Base-by-base conservation (phyloP, 768 basidiomycete species). In the Cystobasidiopsis lactophilus region DNA sequence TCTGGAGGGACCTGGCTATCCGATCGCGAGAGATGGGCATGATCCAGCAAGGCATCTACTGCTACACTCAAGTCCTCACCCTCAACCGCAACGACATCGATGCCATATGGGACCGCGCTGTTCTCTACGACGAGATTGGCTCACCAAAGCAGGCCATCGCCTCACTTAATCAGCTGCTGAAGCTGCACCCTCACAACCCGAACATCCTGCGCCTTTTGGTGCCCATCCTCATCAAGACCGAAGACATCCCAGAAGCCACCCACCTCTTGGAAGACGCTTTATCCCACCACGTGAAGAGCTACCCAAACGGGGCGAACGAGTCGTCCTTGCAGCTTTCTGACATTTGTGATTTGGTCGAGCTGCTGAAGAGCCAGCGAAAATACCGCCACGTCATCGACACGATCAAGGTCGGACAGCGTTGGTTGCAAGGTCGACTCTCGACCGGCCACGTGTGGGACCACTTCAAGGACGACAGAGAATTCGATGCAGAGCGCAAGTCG, bases 381-480 rank as follows among this genome's bases (percentile, higher is more conserved):
- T 72, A 80, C 60, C 77, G 77, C 33, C 70, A 73, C 39, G 82
- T 81, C 0, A 69, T 85, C 16, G 70, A 74, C 13, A 73, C 76
- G 1, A 77, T 91, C 48, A 73, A 80, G 44, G 71, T 70, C 49
- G 89, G 88, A 1, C 79, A 75, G 48, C 69, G 91, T 51, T 96
- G 91, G 91, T 66, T 95, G n/a, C 85, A 95, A 64, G 84, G 85
- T 0, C 70, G 91, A 30, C 69, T 67, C n/a, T 57, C 61, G 30
- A 69, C 74, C 43, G 79, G 81, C 62, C 72, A 70, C 51, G 77
- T 79, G 53, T 95, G 88, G 86, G 82, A 86, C 58, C 64, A 73
- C 21, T 75, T 77, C 51, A 74, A 74, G 29, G 89, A 98, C 63
- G 91, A 98, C 63, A 71, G 88, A 46, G 91, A 98, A 66, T 98